A percentile compares a stretch with the other conserved stretches of the same genome.
Evolutionary conservation across 805 yeast genomes (phyloP).

Genomic region (Metschnikowia amazonensis): DNA sequence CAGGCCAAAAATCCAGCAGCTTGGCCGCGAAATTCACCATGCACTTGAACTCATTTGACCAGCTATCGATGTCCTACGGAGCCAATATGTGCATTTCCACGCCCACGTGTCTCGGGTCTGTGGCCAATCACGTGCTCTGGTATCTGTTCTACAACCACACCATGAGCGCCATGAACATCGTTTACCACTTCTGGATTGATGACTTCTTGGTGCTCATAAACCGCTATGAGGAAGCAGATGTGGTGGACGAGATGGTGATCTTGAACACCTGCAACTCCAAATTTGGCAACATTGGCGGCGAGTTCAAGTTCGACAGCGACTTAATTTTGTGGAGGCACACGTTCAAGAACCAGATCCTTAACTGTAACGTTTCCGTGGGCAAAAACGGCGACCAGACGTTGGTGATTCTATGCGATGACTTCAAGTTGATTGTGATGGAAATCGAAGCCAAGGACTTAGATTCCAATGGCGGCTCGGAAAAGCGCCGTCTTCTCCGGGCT

Average conservation of each 20-base stretch:
- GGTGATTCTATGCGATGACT: conserved; percentile 29
- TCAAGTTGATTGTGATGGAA: conserved; percentile 27
- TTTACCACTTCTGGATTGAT: conserved; percentile 34
- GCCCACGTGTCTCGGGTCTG: conserved; percentile 11
- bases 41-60: conserved; percentile 10
- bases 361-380: conserved; percentile 15
- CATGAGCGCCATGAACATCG: conserved; percentile 31
- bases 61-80: conserved; percentile 15
- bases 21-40: conserved; percentile 20
- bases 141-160: conserved; percentile 33
- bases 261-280: conserved; percentile 29
- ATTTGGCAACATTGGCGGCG: conserved; percentile 31
- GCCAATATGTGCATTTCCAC: conserved; percentile 16
- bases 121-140: conserved; percentile 37
- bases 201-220: conserved; percentile 34
- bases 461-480: conserved; percentile 4
- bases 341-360: conserved; percentile 24
- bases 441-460: conserved; percentile 10
- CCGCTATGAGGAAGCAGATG: conserved; percentile 21
- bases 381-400: conserved; percentile 10
- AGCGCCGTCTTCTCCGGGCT: conserved; percentile 4
- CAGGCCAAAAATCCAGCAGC: not conserved
- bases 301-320: conserved; percentile 36
- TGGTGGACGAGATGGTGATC: conserved; percentile 35
- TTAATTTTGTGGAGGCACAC: conserved; percentile 37